Evolutionary conservation across 495 filamentous ascomycete genomes (phyloP).

Genomic region (Trichocladium uniseriatum): DNA sequence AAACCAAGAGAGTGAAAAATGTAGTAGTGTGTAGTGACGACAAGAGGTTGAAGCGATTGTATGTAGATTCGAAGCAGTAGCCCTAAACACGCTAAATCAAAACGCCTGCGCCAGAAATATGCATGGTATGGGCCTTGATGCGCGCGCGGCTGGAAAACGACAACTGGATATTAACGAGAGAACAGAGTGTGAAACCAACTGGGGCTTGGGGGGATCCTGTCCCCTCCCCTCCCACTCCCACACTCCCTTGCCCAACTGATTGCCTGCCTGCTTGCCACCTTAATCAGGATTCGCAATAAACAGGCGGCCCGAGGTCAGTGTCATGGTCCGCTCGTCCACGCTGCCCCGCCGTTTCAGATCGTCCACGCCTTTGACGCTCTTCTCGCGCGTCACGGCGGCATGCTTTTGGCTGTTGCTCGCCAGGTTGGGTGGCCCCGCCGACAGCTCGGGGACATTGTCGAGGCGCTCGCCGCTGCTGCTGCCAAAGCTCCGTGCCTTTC

Average conservation of each 20-base stretch:
- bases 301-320: slow-evolving; percentile 62
- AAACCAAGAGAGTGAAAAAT: background rate
- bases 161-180: background rate
- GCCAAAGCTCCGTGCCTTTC: slow-evolving; percentile 36
- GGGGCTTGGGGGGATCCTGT: background rate
- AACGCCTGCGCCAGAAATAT: background rate
- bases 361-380: slow-evolving; percentile 48
- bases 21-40: background rate
- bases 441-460: slow-evolving; percentile 40
- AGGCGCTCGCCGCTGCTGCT: slow-evolving; percentile 47
- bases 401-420: slow-evolving; percentile 46
- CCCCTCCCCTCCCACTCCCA: background rate
- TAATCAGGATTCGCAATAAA: slow-evolving; percentile 94
- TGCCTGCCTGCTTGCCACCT: too few species aligned
- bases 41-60: background rate
- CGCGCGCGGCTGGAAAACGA: background rate
- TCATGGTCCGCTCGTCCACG: slow-evolving; percentile 90
- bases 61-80: background rate
- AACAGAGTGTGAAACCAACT: background rate
- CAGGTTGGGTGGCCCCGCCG: slow-evolving; percentile 28
- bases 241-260: too few species aligned
- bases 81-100: background rate
- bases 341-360: slow-evolving; percentile 66
- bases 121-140: background rate
- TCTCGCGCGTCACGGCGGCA: slow-evolving; percentile 45